These are phyloP conservation scores for Marsdenia floribunda DNA, from an alignment of 257 asterid species.

Conservation along the genomic window DNA sequence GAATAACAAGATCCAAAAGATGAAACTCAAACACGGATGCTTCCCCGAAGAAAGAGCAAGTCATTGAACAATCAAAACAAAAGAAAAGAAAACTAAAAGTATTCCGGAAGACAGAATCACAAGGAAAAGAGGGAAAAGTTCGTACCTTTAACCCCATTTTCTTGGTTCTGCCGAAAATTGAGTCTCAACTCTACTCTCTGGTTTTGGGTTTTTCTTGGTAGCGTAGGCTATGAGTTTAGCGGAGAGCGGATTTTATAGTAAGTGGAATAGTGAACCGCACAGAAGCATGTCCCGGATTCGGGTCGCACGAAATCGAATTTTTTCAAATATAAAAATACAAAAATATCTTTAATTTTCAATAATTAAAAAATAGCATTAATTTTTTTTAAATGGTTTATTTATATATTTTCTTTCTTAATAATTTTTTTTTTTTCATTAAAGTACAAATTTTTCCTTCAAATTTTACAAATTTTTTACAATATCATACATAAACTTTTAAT, in stretches of 20 bases:
- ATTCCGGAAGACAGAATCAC: background rate
- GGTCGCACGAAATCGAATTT: background rate
- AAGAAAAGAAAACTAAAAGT: background rate
- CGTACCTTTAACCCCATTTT: conserved; percentile 29
- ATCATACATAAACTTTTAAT: too few species aligned
- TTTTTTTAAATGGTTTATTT: too few species aligned
- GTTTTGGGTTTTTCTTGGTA: background rate
- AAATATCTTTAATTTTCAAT: too few species aligned
- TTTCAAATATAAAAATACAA: background rate
- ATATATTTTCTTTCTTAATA: too few species aligned
- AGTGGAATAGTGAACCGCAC: too few species aligned
- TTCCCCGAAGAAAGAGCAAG: background rate
- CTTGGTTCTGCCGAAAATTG: background rate
- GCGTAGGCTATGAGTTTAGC: background rate
- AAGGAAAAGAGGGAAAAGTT: background rate
- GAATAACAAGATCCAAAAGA: background rate
- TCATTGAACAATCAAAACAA: background rate
- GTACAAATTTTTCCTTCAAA: too few species aligned
- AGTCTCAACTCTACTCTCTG: background rate
- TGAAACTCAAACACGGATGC: background rate
- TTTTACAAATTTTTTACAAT: too few species aligned
- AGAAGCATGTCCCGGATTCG: too few species aligned
- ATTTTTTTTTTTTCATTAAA: too few species aligned
- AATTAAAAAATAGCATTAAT: too few species aligned
- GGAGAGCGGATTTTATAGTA: background rate